Percentiles rank a stretch among this genome's conserved stretches.
Conservation (phyloP, 176 grass and related monocot genomes). For the Dendrocalamus sinicus region DNA sequence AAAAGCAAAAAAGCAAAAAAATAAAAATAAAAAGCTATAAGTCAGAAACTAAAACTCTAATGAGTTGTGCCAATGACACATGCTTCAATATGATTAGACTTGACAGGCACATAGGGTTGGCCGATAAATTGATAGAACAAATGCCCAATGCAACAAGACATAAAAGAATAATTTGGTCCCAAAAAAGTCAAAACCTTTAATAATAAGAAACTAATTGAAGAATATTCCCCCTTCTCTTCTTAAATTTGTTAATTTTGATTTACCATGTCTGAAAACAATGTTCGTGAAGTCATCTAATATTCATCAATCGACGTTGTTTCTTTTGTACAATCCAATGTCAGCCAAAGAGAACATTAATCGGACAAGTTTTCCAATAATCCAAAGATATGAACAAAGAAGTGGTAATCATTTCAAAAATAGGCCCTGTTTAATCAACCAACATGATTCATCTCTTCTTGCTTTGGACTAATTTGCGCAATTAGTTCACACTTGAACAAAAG, state of each 20-base stretch:
- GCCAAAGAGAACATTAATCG: neutral
- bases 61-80: neutral
- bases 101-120: conserved; percentile 24
- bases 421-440: conserved; percentile 13
- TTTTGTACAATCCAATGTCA: conserved; percentile 28
- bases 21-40: no score
- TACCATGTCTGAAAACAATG: conserved; percentile 26
- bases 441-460: conserved; percentile 40
- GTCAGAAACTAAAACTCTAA: no score
- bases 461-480: conserved; percentile 49
- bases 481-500: conserved; percentile 41
- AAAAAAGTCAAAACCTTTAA: conserved; percentile 37
- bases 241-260: conserved; percentile 16
- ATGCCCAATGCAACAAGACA: conserved; percentile 44
- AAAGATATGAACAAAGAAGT: conserved; percentile 18
- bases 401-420: neutral
- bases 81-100: conserved; percentile 25
- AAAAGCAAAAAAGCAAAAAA: no score
- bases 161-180: conserved; percentile 8
- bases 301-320: neutral
- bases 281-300: conserved; percentile 8
- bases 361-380: neutral
- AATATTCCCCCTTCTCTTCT: conserved; percentile 19
- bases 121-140: conserved; percentile 41
- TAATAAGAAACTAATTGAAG: conserved; percentile 21